Percentiles rank a stretch among this genome's conserved stretches.
Conservation (phyloP, 441 rosid genomes). For the Melastoma candidum region DNA sequence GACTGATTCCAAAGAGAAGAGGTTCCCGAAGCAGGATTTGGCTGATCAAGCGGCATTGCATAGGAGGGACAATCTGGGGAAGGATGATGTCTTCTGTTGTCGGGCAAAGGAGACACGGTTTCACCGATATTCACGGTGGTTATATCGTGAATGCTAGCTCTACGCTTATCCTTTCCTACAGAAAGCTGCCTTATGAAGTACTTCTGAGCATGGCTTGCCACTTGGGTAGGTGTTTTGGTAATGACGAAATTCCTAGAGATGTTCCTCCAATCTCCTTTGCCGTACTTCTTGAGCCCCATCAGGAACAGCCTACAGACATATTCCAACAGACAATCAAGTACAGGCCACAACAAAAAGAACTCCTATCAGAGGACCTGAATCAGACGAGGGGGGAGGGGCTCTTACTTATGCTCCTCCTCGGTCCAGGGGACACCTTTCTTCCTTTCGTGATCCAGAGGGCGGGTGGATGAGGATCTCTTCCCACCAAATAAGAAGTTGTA, state of each 20-base stretch:
- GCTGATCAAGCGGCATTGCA: constrained; percentile 24
- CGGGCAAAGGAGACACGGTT: constrained; percentile 42
- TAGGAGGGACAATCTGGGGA: constrained; percentile 30
- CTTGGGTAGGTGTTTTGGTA: constrained; percentile 64
- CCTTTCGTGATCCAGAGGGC: constrained; percentile 46
- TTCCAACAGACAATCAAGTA: neutral
- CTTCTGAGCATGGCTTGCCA: constrained; percentile 73
- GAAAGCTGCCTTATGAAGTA: constrained; percentile 67
- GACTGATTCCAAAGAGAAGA: constrained; percentile 44
- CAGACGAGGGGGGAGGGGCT: neutral
- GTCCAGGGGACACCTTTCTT: constrained; percentile 85
- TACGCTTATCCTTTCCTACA: constrained; percentile 67
- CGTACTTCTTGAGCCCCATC: constrained; percentile 66
- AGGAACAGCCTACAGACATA: constrained; percentile 37
- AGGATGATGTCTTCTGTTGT: constrained; percentile 24
- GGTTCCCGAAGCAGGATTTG: constrained; percentile 24
- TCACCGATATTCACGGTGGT: constrained; percentile 59
- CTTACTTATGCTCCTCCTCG: constrained; percentile 74
- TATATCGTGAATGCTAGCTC: constrained; percentile 77
- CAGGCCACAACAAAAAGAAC: neutral
- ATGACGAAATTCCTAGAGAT: constrained; percentile 56
- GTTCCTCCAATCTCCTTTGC: constrained; percentile 76
- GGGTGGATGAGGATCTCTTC: constrained; percentile 38
- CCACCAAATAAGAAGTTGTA: constrained; percentile 30
- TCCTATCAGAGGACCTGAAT: neutral